These are phyloP conservation scores for Skeletonema marinoi DNA, from an alignment of 108 stramenopile species.

Conservation along the genomic window DNA sequence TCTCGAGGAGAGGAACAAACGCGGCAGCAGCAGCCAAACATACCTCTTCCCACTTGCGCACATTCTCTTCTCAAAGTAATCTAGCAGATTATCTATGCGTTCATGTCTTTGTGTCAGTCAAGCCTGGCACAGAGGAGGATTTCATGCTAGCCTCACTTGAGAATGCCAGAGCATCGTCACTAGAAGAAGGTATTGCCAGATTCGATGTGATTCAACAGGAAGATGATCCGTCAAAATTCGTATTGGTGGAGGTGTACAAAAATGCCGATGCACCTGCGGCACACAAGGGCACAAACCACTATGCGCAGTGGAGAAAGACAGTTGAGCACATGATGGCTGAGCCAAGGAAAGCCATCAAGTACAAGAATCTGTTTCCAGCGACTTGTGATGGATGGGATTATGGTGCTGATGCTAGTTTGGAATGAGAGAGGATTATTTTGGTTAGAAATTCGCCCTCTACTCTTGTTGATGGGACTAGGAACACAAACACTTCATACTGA, in stretches of 20 bases:
- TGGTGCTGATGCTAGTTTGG: slow-evolving; percentile 26
- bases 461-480: background rate
- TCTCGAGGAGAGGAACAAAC: background rate
- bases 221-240: slow-evolving; percentile 54
- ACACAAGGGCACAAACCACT: slow-evolving; percentile 62
- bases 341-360: slow-evolving; percentile 53
- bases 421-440: background rate
- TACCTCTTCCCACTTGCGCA: background rate
- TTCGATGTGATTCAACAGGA: slow-evolving; percentile 60
- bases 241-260: slow-evolving; percentile 59
- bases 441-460: background rate
- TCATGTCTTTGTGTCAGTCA: slow-evolving; percentile 52
- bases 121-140: slow-evolving; percentile 47
- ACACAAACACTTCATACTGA: background rate
- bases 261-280: slow-evolving; percentile 47
- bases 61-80: slow-evolving; percentile 9
- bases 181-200: slow-evolving; percentile 51
- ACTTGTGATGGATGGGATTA: slow-evolving; percentile 52
- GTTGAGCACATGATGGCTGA: slow-evolving; percentile 70
- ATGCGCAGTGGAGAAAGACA: slow-evolving; percentile 47
- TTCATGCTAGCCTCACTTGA: slow-evolving; percentile 48
- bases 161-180: slow-evolving; percentile 49
- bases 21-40: background rate
- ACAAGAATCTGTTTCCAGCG: slow-evolving; percentile 46
- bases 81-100: slow-evolving; percentile 35